Percentiles rank a stretch among this genome's conserved stretches.
phyloP scores from a whole-genome alignment of 805 yeast species.

The Helenozyma rhizophorensis region DNA sequence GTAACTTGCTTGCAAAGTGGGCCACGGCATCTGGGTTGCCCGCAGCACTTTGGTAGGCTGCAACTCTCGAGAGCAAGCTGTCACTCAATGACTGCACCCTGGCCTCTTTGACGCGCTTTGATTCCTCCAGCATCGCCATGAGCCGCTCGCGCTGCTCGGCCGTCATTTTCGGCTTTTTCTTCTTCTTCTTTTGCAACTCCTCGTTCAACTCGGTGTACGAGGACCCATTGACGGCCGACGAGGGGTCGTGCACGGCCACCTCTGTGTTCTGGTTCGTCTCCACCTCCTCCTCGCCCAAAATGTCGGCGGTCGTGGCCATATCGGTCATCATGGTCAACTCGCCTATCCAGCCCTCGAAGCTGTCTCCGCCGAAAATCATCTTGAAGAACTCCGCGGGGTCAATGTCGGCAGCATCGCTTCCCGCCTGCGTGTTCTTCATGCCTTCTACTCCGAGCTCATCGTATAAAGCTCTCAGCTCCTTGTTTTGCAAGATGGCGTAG shows the following conservation, averaged over 20 bases:
- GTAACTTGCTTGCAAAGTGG: constrained; percentile 50
- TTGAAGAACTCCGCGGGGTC: constrained; percentile 63
- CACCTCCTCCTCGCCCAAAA: constrained; percentile 18
- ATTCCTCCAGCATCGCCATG: constrained; percentile 47
- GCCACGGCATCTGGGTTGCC: constrained; percentile 57
- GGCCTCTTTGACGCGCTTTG: constrained; percentile 45
- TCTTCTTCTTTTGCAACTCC: constrained; percentile 22
- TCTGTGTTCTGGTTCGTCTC: constrained; percentile 5
- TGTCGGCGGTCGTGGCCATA: constrained; percentile 58
- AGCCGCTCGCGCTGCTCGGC: constrained; percentile 46
- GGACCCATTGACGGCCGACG: no score
- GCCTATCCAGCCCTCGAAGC: constrained; percentile 79
- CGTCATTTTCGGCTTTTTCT: constrained; percentile 27
- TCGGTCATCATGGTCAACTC: constrained; percentile 78
- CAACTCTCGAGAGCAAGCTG: constrained; percentile 47
- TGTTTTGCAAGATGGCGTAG: constrained; percentile 76
- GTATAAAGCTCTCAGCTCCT: constrained; percentile 62
- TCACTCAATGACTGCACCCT: constrained; percentile 49
- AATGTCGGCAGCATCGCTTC: constrained; percentile 64
- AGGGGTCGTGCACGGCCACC: constrained; percentile 21
- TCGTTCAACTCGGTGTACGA: constrained; percentile 15
- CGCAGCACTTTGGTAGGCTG: constrained; percentile 51
- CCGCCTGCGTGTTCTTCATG: constrained; percentile 65
- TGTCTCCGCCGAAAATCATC: constrained; percentile 80
- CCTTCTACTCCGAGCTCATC: constrained; percentile 71